Percentiles rank a stretch among this genome's conserved stretches.
Evolutionary conservation across 2,329 filamentous ascomycete species (phyloP).

Genomic region (Fusarium sp.): DNA sequence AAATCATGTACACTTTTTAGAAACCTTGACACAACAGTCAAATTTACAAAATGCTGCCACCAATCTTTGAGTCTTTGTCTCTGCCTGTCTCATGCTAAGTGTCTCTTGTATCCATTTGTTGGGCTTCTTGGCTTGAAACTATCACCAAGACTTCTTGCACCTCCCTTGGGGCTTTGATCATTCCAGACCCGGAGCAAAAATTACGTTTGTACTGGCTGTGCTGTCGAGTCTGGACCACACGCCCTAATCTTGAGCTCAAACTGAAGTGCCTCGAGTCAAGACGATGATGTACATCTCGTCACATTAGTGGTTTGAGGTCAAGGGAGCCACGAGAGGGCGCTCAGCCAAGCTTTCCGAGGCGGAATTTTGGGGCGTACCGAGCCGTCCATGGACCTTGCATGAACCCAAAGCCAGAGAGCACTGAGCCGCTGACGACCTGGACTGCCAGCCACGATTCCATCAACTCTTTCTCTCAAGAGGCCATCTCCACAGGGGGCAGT

Average conservation of each 20-base stretch:
- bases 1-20: constrained; percentile 42
- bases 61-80: not conserved
- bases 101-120: not conserved
- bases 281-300: not conserved
- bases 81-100: not conserved
- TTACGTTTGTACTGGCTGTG: not conserved
- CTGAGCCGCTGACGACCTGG: constrained; percentile 3
- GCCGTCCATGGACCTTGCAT: constrained; percentile 14
- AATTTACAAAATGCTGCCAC: constrained; percentile 45
- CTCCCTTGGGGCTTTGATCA: not conserved
- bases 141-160: not conserved
- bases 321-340: constrained; percentile 3
- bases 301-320: constrained; percentile 1
- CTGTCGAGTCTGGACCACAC: not conserved
- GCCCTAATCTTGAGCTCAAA: not conserved
- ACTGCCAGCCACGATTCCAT: constrained; percentile 17
- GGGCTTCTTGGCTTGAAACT: not conserved
- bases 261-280: constrained; percentile 17
- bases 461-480: not conserved
- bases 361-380: constrained; percentile 8
- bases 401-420: constrained; percentile 7
- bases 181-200: not conserved
- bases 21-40: constrained; percentile 38
- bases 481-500: constrained; percentile 11
- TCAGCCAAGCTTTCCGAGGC: constrained; percentile 14